Percentiles rank a stretch among this genome's conserved stretches.
These are phyloP conservation scores for Septoria petroselini DNA, from an alignment of 2,329 filamentous ascomycete species.

Conservation along the genomic window DNA sequence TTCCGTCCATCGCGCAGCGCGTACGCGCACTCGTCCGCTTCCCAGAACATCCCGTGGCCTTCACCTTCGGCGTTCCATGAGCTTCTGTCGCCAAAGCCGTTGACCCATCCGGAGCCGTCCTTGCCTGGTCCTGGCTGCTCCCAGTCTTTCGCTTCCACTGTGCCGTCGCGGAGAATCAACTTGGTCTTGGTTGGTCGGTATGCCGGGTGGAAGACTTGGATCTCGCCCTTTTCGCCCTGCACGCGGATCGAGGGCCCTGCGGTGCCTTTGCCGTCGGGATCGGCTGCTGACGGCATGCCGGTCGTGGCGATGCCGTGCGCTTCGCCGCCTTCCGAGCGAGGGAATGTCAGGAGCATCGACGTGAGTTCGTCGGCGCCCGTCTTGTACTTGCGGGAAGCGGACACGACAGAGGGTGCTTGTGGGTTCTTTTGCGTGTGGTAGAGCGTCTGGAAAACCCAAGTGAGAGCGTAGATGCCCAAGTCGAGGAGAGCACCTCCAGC, in stretches of 20 bases:
- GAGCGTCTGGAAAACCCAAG: conserved; percentile 85
- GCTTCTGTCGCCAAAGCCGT: conserved; percentile 43
- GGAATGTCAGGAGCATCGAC: conserved; percentile 75
- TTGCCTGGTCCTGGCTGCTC: conserved; percentile 48
- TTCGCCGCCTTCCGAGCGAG: conserved; percentile 51
- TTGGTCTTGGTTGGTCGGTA: conserved; percentile 59
- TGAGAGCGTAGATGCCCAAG: conserved; percentile 82
- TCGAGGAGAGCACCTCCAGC: conserved; percentile 81
- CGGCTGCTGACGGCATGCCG: conserved; percentile 58
- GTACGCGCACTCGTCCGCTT: conserved; percentile 74
- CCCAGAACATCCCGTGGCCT: conserved; percentile 86
- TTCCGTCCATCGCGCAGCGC: conserved; percentile 73
- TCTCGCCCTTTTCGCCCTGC: conserved; percentile 76
- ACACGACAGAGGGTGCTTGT: conserved; percentile 63
- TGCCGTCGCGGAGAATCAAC: conserved; percentile 43
- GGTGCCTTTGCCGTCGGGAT: conserved; percentile 59
- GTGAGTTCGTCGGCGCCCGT: conserved; percentile 76
- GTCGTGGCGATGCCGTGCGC: conserved; percentile 66
- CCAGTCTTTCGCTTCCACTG: conserved; percentile 49
- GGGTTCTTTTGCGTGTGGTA: conserved; percentile 73
- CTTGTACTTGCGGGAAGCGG: conserved; percentile 67
- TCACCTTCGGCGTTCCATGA: conserved; percentile 50
- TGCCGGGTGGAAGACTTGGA: conserved; percentile 71
- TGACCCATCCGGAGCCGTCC: conserved; percentile 45
- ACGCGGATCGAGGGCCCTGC: conserved; percentile 70